phyloP scores from a whole-genome alignment of 2,329 filamentous ascomycete species.

The Trichoderma sp. region DNA sequence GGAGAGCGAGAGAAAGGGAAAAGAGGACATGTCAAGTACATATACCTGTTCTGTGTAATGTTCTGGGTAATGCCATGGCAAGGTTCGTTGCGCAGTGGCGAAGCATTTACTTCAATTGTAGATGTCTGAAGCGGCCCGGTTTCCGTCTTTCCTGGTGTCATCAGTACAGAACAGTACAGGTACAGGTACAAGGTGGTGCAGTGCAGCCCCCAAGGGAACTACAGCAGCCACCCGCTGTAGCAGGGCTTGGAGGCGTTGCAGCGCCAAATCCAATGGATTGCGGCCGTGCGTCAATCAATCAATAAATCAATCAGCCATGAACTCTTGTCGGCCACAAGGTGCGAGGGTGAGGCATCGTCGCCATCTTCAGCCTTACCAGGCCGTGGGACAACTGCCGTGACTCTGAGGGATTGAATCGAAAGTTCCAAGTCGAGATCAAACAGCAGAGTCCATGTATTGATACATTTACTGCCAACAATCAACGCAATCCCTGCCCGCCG shows the following conservation, averaged over 20 bases:
- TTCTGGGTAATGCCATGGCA: background rate
- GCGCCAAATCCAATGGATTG: too few relatives aligned
- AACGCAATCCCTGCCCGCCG: background rate
- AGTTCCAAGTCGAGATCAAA: background rate
- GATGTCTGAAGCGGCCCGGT: too few relatives aligned
- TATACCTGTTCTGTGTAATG: background rate
- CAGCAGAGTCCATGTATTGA: background rate
- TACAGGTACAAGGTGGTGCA: background rate
- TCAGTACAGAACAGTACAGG: background rate
- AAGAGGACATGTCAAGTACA: background rate
- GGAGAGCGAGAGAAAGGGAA: background rate
- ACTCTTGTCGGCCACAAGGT: background rate
- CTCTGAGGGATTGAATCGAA: background rate
- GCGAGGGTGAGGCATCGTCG: background rate
- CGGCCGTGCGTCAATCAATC: too few relatives aligned
- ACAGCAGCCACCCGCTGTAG: slow-evolving; percentile 4
- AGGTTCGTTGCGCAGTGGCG: background rate
- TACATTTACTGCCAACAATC: too few relatives aligned
- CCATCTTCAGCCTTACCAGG: background rate
- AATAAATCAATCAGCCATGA: too few relatives aligned
- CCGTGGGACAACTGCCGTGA: background rate
- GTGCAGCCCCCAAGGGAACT: background rate
- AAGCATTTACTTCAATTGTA: too few relatives aligned
- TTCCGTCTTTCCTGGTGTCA: background rate
- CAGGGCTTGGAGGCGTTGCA: background rate